Base-by-base conservation (phyloP, 2,329 filamentous ascomycete genomes). In the Phoma sp. region DNA sequence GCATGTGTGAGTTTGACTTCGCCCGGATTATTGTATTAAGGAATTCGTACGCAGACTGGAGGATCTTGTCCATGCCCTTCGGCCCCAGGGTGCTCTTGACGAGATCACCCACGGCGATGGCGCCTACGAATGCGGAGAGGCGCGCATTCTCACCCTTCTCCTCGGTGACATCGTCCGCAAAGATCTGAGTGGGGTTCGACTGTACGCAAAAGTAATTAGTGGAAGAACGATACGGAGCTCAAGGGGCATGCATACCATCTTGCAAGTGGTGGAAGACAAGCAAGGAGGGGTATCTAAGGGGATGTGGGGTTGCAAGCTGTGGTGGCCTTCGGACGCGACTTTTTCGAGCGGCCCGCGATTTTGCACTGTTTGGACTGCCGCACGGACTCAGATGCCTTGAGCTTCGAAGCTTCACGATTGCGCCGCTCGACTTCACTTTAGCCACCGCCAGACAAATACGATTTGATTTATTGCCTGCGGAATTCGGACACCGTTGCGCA, bases 71-170 rank as follows among this genome's bases (percentile, higher is more conserved):
- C 93, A 98, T 98, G 67, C 95, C 95, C 82, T 98, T 98, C 33
- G 95, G 95, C 6, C 95, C 95, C 30, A 99, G 81, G 9, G 95
- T 98, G 77, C 91, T 96, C 85, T 99, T 99, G 48, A 99, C 95
- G 65, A 99, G 79, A 70, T 99, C 95, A 48, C 95, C 95, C 41
- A 99, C 95, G 51, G 95, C 95, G 72, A 99, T 99, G 75, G 95
- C 95, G 68, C 95, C 95, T 51, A 99, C 93, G 71, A 99, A 99
- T 62, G 93, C 93, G n/a, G 91, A 89, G 68, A 98, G 89, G 85
- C 93, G 91, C 71, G 95, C 93, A 89, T 98, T 98, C 82, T 98
- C 93, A 70, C 95, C 95, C 82, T 96, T 98, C 82, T 98, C 93
- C 80, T 98, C 91, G 53, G 89, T 95, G 66, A 96, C 95, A 75